Conservation (phyloP, 495 filamentous ascomycete species). For the Poronia punctata region DNA sequence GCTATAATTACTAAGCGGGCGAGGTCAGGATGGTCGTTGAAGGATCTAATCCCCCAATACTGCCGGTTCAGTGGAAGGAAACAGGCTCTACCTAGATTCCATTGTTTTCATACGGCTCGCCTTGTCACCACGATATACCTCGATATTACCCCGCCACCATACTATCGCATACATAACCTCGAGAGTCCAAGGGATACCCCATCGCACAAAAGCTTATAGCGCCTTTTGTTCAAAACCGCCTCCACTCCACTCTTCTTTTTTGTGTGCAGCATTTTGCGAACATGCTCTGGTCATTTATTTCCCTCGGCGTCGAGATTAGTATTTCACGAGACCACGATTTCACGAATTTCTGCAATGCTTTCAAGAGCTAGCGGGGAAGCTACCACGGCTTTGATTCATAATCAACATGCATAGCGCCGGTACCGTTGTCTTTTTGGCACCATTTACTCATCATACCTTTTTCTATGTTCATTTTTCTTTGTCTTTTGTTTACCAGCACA, state of each 20-base stretch:
- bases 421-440: constrained; percentile 4
- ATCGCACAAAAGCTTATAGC: too few relatives aligned
- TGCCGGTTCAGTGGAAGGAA: too few relatives aligned
- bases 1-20: constrained; percentile 3
- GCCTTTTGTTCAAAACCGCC: too few relatives aligned
- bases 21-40: not conserved
- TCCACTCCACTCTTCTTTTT: not conserved
- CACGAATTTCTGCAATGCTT: constrained; percentile 12
- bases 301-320: constrained; percentile 2
- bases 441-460: too few relatives aligned
- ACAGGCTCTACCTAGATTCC: too few relatives aligned
- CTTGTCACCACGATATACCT: too few relatives aligned
- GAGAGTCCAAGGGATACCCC: too few relatives aligned
- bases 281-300: not conserved
- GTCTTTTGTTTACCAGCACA: constrained; percentile 1
- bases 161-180: too few relatives aligned
- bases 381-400: constrained; percentile 1
- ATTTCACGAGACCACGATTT: constrained; percentile 11
- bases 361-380: constrained; percentile 5
- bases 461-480: constrained; percentile 4
- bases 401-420: constrained; percentile 12
- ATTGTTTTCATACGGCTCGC: too few relatives aligned
- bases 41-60: too few relatives aligned
- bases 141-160: too few relatives aligned
- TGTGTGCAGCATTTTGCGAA: constrained; percentile 2